phyloP scores from a whole-genome alignment of 495 filamentous ascomycete genomes.

The Saxophila tyrrhenica region DNA sequence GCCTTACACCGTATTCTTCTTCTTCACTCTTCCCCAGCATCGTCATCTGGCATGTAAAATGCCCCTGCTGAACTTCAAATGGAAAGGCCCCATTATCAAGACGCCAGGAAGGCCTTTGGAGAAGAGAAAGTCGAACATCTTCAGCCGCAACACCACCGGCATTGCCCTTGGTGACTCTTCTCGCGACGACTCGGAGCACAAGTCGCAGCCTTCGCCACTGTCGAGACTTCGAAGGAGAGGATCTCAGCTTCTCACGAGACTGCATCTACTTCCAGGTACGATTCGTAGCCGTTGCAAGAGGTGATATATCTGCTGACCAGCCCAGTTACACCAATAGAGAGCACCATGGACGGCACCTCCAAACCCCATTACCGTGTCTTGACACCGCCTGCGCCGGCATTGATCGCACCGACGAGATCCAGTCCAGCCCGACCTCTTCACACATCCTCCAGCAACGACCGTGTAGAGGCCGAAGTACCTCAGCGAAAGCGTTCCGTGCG shows the following conservation, averaged over 20 bases:
- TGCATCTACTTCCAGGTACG: conserved; percentile 3
- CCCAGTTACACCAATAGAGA: background rate
- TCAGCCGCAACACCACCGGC: background rate
- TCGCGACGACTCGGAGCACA: background rate
- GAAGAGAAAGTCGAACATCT: conserved; percentile 10
- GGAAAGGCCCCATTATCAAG: conserved; percentile 7
- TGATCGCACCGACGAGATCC: background rate
- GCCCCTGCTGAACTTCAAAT: conserved; percentile 4
- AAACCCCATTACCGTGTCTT: conserved; percentile 8
- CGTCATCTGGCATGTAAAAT: conserved; percentile 9
- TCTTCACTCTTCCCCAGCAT: background rate
- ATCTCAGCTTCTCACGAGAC: conserved; percentile 1
- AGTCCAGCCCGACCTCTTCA: background rate
- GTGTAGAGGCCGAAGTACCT: background rate
- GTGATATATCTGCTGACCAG: background rate
- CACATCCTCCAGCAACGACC: conserved; percentile 5
- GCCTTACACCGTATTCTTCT: background rate
- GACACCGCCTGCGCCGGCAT: conserved; percentile 1
- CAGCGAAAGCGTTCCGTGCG: conserved; percentile 15
- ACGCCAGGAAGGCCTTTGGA: background rate
- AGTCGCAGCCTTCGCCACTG: background rate
- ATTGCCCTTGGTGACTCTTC: background rate
- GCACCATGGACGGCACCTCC: conserved; percentile 1
- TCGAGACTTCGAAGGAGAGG: conserved; percentile 3
- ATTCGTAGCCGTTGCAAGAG: background rate